Base-by-base conservation (phyloP, 306 rosid genomes). In the Gleditsia sinensis region DNA sequence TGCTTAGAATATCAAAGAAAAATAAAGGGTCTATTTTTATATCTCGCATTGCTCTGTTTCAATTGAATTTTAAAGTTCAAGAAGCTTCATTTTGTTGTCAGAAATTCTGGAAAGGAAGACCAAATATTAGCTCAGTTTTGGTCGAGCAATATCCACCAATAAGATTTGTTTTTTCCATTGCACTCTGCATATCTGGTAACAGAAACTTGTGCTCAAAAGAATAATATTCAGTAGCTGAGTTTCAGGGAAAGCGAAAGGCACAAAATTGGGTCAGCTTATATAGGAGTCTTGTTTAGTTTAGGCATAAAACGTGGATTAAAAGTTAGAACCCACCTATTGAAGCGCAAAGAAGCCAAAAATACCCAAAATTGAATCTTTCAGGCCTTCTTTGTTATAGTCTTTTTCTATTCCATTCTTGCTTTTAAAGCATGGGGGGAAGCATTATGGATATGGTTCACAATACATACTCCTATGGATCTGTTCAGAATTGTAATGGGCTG, bases 401-500 rank as follows among this genome's bases (percentile, higher is more conserved):
- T n/a, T n/a, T n/a, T n/a, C n/a, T n/a, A n/a, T n/a, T n/a, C 8
- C 24, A 30, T 21, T 60, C 34, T 69, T 43, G 50, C n/a, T n/a
- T 25, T 3, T 17, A 53, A 42, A 83, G 82, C 74, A 81, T 80
- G 86, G 97, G 84, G 56, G 91, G 88, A 72, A 89, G 85, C 82
- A 85, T 85, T 37, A 83, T 84, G 80, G 81, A 75, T 37, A 16
- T 21, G 68, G 45, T 77, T 37, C 57, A 50, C 43, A 43, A 40
- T 66, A 33, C 83, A 71, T 50, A 80, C 82, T 80, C 88, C 49
- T 89, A 91, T 72, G 97, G 91, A 48, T 82, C 91, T 49, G 50
- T 67, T 71, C 93, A 87, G 17, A 87, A 80, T 79, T 36, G 42
- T 5, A 82, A 85, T 70, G 84, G 86, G 3, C 78, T 91, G 73